phyloP scores from a whole-genome alignment of 31 red algal species.

The Porphyra umbilicalis region DNA sequence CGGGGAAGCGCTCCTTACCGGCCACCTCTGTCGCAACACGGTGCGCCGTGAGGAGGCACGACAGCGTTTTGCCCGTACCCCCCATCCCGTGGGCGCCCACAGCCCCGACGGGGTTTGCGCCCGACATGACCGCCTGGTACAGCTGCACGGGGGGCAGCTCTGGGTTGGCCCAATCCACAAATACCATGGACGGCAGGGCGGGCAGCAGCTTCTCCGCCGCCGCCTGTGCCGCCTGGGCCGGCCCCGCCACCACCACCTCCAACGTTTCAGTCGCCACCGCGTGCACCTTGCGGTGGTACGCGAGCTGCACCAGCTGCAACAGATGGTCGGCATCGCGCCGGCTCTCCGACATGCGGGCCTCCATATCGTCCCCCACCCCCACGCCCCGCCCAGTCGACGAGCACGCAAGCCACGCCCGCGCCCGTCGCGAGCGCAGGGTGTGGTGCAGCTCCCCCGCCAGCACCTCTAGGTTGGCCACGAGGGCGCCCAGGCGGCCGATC shows the following conservation, averaged over 20 bases:
- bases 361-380: neutral
- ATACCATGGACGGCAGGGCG: neutral
- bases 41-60: neutral
- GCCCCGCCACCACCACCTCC: neutral
- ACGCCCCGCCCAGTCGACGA: neutral
- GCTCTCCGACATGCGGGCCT: neutral
- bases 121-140: neutral
- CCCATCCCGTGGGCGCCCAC: neutral
- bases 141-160: neutral
- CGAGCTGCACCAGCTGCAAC: neutral
- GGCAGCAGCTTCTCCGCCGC: neutral
- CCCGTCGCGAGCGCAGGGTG: neutral
- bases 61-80: neutral
- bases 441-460: neutral
- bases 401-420: neutral
- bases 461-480: neutral
- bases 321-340: neutral
- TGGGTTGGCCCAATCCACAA: neutral
- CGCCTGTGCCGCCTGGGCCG: neutral
- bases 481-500: neutral
- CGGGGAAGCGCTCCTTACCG: neutral
- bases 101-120: neutral
- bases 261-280: neutral
- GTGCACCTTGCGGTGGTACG: neutral
- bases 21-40: neutral